Base-by-base conservation (phyloP, 2,329 filamentous ascomycete genomes). In the Penicillium sp. region DNA sequence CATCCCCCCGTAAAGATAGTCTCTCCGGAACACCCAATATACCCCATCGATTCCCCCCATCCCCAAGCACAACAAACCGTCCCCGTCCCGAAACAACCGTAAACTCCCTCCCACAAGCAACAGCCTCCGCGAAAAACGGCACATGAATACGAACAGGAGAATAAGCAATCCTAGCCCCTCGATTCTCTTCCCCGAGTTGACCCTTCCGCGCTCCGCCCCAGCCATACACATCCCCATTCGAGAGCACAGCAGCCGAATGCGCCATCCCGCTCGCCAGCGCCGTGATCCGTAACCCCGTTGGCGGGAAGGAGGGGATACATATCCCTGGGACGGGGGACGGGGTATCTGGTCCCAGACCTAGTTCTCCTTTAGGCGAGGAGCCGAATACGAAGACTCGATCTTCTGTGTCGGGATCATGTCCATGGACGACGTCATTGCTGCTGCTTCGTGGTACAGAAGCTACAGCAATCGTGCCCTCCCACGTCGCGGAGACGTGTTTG, bases 171-270 rank as follows among this genome's bases (percentile, higher is more conserved):
- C 75, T 77, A 9, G 75, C 70, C 0, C 55, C 63, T 6, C 76
- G 78, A 29, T 76, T 75, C 0, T 82, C 81, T 41, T 78, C 74
- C 0, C 92, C 92, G 1, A 96, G 76, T 71, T 99, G 93, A 0
- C 90, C 90, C 70, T 96, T 94, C 25, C 91, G 84, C 15, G 89
- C 88, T 66, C 86, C 90, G 0, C 94, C 94, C 93, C 93, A 97
- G 2, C 91, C 92, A 70, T 89, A 96, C 1, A 87, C 87, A 16
- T 89, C 82, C 0, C 92, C 93, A 69, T 89, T 88, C 43, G 82
- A 83, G 4, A 96, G 75, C 0, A 97, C 83, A 2, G 79, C 85
- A 16, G 95, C 83, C 0, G 86, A 85, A 70, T 99, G 94, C 23
- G 85, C 86, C 79, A 96, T 89, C 33, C 89, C 86, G 11, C 90